A percentile compares a stretch with the other conserved stretches of the same genome.
These are phyloP conservation scores for Hypoxylon sp. DNA, from an alignment of 2,329 filamentous ascomycete genomes.

Conservation along the genomic window DNA sequence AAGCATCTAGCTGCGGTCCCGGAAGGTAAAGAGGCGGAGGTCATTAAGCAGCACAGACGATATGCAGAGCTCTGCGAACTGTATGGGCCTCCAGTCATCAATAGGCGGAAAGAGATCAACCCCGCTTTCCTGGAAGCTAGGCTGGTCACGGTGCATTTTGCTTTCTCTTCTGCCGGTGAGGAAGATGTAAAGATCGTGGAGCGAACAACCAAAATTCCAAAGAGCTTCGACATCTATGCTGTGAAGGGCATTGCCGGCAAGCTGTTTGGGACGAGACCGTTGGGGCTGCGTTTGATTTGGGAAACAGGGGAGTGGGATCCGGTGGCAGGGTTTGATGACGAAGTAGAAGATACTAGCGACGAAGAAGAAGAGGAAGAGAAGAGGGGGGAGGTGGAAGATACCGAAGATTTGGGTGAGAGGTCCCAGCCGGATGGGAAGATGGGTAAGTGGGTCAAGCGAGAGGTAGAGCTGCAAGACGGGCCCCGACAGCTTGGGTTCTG, in stretches of 20 bases:
- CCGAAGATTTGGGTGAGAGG: slow-evolving; percentile 36
- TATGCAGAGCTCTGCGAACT: slow-evolving; percentile 81
- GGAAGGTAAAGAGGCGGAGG: slow-evolving; percentile 65
- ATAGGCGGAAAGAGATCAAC: slow-evolving; percentile 72
- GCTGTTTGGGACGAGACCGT: slow-evolving; percentile 75
- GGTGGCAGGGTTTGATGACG: slow-evolving; percentile 73
- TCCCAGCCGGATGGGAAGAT: slow-evolving; percentile 54
- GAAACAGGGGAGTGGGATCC: slow-evolving; percentile 94
- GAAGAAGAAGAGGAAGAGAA: slow-evolving; percentile 63
- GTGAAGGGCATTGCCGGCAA: slow-evolving; percentile 84
- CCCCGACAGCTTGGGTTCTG: slow-evolving; percentile 87
- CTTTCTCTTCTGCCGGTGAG: slow-evolving; percentile 38
- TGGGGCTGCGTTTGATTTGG: slow-evolving; percentile 80
- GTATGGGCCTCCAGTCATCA: slow-evolving; percentile 79
- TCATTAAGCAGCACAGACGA: slow-evolving; percentile 77
- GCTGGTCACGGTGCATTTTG: slow-evolving; percentile 76
- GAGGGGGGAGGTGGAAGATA: slow-evolving; percentile 48
- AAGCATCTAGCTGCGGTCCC: slow-evolving; percentile 77
- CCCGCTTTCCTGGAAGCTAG: slow-evolving; percentile 87
- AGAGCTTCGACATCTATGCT: slow-evolving; percentile 83
- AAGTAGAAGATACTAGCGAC: slow-evolving; percentile 69
- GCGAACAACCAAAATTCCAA: slow-evolving; percentile 73
- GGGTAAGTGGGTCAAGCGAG: slow-evolving; percentile 79
- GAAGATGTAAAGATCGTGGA: slow-evolving; percentile 39
- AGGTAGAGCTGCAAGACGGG: slow-evolving; percentile 84